Percentiles rank a stretch among this genome's conserved stretches.
These are phyloP conservation scores for Rhizophlyctis rosea DNA, from an alignment of 192 early-diverging fungal genomes.

Conservation along the genomic window DNA sequence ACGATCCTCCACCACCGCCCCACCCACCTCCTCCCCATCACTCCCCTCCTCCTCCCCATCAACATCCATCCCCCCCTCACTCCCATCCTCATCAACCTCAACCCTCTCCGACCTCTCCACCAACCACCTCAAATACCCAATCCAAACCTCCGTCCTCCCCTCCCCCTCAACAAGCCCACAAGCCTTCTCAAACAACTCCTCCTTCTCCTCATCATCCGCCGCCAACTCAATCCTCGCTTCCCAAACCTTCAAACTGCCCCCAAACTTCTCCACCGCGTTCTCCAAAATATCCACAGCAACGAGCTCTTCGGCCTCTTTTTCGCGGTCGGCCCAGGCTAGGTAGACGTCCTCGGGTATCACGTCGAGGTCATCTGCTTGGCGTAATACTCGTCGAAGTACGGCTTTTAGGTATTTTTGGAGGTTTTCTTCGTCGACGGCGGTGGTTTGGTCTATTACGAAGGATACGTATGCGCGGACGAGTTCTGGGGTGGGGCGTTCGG, in stretches of 20 bases:
- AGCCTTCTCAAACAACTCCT: conserved; percentile 37
- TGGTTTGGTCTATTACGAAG: conserved; percentile 55
- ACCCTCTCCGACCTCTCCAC: background rate
- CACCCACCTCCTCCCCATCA: background rate
- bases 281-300: conserved; percentile 35
- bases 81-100: background rate
- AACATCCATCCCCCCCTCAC: background rate
- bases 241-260: conserved; percentile 46
- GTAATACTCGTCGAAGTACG: conserved; percentile 51
- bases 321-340: conserved; percentile 45
- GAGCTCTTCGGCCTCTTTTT: conserved; percentile 30
- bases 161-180: conserved; percentile 26
- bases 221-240: conserved; percentile 28
- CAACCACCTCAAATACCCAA: conserved; percentile 2
- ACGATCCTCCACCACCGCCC: background rate
- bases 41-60: background rate
- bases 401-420: conserved; percentile 54
- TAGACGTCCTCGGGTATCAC: conserved; percentile 51
- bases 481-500: conserved; percentile 35
- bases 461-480: conserved; percentile 64
- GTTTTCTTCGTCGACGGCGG: conserved; percentile 47
- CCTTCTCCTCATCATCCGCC: conserved; percentile 10
- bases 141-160: conserved; percentile 5
- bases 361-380: conserved; percentile 40
- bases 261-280: conserved; percentile 31